phyloP scores from a whole-genome alignment of 352 stramenopile genomes.

The Globisporangium cystogenes region DNA sequence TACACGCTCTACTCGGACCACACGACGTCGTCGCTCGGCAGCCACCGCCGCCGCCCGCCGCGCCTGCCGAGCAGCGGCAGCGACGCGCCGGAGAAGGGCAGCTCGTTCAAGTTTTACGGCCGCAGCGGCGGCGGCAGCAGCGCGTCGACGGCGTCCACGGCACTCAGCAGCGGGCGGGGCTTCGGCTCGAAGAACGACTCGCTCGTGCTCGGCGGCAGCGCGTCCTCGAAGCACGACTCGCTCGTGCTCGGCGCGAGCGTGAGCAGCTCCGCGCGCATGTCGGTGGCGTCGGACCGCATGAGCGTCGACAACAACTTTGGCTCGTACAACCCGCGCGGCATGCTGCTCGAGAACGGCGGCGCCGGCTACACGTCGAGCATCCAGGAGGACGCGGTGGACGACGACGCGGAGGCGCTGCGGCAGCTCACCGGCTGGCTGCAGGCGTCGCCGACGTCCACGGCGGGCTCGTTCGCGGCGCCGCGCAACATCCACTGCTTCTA shows the following conservation, averaged over 20 bases:
- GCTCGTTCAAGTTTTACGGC: slow-evolving; percentile 67
- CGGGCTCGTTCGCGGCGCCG: slow-evolving; percentile 32
- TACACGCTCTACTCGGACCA: slow-evolving; percentile 26
- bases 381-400: slow-evolving; percentile 42
- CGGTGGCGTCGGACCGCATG: slow-evolving; percentile 50
- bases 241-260: slow-evolving; percentile 39
- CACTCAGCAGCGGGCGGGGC: slow-evolving; percentile 14
- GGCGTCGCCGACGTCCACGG: slow-evolving; percentile 57
- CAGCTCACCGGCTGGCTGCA: slow-evolving; percentile 61
- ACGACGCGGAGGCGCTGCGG: slow-evolving; percentile 35
- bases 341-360: slow-evolving; percentile 29
- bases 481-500: slow-evolving; percentile 20
- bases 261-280: slow-evolving; percentile 39
- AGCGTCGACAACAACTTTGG: slow-evolving; percentile 75
- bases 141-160: slow-evolving; percentile 9
- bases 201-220: slow-evolving; percentile 17
- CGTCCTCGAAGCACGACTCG: slow-evolving; percentile 33
- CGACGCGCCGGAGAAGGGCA: slow-evolving; percentile 18
- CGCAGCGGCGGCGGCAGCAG: slow-evolving; percentile 27
- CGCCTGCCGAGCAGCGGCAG: slow-evolving; percentile 6
- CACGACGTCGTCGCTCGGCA: slow-evolving; percentile 9
- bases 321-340: slow-evolving; percentile 47
- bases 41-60: slow-evolving; percentile 1
- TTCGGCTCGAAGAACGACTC: slow-evolving; percentile 30
- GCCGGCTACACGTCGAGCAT: slow-evolving; percentile 46